Evolutionary conservation across 139 green algal species (phyloP).

Genomic region (Spirogloea muscicola): DNA sequence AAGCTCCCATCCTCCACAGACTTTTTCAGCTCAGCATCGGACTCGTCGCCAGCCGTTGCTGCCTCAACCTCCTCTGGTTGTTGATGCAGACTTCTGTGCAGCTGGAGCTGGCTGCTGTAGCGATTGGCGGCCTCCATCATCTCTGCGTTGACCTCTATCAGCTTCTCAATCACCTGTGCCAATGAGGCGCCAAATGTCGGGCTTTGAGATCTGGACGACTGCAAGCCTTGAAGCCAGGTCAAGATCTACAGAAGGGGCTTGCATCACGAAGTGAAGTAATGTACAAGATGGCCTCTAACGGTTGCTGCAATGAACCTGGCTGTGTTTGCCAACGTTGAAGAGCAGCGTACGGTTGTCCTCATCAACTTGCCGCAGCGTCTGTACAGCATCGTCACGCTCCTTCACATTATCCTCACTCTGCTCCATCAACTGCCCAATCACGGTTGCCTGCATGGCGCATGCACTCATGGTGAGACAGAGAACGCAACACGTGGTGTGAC

Average conservation of each 20-base stretch:
- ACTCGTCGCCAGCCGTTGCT: not conserved
- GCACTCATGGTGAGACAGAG: too few species aligned
- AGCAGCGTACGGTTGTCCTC: constrained; percentile 14
- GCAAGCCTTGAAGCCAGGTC: too few species aligned
- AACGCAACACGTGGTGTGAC: too few species aligned
- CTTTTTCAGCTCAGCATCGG: not conserved
- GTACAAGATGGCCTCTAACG: too few species aligned
- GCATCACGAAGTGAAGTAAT: too few species aligned
- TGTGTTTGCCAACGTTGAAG: constrained; percentile 9
- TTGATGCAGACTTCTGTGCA: not conserved
- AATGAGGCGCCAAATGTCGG: not conserved
- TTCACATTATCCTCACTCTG: not conserved
- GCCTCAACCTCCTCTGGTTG: not conserved
- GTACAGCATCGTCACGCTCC: not conserved
- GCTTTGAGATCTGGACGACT: too few species aligned
- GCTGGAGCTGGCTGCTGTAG: not conserved
- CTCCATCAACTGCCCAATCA: constrained; percentile 18
- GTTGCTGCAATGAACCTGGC: too few species aligned
- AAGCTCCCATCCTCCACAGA: not conserved
- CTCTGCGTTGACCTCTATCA: constrained; percentile 19
- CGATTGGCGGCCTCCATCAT: constrained; percentile 14
- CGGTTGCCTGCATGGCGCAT: not conserved
- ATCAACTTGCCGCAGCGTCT: not conserved
- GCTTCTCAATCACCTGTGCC: constrained; percentile 16
- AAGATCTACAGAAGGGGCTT: too few species aligned